Evolutionary conservation across 2,329 filamentous ascomycete species (phyloP), one percentile per base, ranked within the genome.

Genomic region (Diaporthe sp.): DNA sequence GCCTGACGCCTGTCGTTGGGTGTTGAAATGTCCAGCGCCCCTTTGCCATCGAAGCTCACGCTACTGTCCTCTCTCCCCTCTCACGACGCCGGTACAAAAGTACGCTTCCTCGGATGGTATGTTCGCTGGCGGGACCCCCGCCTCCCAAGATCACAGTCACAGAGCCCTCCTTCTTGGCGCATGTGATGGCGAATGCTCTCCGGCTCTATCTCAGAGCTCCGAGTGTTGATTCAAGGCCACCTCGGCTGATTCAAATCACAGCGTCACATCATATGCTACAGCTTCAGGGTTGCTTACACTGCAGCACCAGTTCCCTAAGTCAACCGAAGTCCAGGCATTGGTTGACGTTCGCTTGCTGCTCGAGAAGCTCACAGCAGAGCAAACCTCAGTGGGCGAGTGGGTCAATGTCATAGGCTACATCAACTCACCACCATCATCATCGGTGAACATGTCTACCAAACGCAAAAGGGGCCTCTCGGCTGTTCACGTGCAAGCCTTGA

Each of bases 31-130:
- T 89, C 88, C 28, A 85, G 84, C 77, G 90, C 89, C 12, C 94
- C 94, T 39, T 85, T 91, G 44, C 90, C 95, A 9, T 93, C 92
- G 31, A 87, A 85, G 75, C 86, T 92, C 55, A 91, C 92, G 76
- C 91, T 95, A 76, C 87, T 96, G 73, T 91, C 90, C 20, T 86
- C 90, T 74, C 85, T 96, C 20, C 85, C 89, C 4, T 81, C 82
- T 70, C 86, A 86, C 67, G 81, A 85, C n/a, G 78, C 86, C 20
- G 90, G 90, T 55, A 90, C 92, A n/a, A 98, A 98, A 85, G 93
- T 98, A 76, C 93, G 96, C 77, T 98, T 98, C 83, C 85, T 98
- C 70, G 96, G 95, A 84, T 98, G 96, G 96, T 98, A 89, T 86
- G 92, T 85, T 67, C 55, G 55, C 53, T 55, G 34, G 49, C 34